Conservation (phyloP, 2,329 filamentous ascomycete genomes). For the Neophaeococcomyces aloes region DNA sequence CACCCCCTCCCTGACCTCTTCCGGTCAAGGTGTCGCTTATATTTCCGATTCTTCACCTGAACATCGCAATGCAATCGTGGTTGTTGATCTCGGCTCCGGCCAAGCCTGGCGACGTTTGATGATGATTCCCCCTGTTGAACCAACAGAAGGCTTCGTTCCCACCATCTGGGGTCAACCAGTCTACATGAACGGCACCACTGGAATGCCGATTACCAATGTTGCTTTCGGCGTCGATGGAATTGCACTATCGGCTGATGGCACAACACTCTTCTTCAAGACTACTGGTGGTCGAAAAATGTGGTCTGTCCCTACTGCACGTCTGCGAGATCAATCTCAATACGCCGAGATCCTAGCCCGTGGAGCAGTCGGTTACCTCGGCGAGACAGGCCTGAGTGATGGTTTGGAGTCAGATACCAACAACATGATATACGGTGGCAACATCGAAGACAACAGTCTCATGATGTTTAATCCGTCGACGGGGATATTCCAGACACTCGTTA, state of each 20-base stretch:
- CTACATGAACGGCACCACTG: constrained; percentile 32
- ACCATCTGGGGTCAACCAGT: constrained; percentile 40
- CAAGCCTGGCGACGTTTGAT: constrained; percentile 42
- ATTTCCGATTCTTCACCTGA: constrained; percentile 43
- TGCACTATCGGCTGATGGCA: constrained; percentile 39
- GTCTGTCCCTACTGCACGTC: constrained; percentile 33
- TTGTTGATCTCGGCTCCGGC: constrained; percentile 41
- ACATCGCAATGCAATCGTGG: constrained; percentile 41
- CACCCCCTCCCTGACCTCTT: constrained; percentile 27
- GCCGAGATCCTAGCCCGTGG: constrained; percentile 37
- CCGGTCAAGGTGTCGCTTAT: constrained; percentile 41
- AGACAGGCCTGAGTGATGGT: constrained; percentile 43
- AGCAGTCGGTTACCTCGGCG: constrained; percentile 33
- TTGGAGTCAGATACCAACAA: constrained; percentile 43
- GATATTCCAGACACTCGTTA: constrained; percentile 33
- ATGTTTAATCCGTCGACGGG: constrained; percentile 39
- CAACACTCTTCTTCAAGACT: constrained; percentile 38
- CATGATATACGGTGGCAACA: constrained; percentile 40
- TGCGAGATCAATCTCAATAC: constrained; percentile 30
- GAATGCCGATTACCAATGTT: constrained; percentile 28
- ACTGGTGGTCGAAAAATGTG: constrained; percentile 38
- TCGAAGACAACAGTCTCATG: constrained; percentile 40
- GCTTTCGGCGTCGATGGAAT: constrained; percentile 43
- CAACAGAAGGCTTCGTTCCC: constrained; percentile 37
- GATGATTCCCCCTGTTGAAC: constrained; percentile 31